Evolutionary conservation across 352 stramenopile genomes (phyloP).

Genomic region (Globisporangium paroecandrum): DNA sequence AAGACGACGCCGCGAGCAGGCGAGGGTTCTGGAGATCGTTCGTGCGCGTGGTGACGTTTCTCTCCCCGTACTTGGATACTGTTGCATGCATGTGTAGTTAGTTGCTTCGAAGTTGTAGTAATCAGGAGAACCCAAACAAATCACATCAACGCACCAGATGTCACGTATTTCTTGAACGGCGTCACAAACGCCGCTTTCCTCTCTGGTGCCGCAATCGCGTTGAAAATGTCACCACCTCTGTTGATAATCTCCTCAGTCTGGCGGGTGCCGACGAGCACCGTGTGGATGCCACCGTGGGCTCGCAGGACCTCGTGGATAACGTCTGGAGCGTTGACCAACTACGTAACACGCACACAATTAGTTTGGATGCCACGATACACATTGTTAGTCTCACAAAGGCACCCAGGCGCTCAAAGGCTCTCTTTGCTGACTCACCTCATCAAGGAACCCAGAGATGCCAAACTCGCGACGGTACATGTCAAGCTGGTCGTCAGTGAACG

Average conservation of each 20-base stretch:
- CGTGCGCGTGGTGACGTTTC: conserved; percentile 80
- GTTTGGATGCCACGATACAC: not conserved
- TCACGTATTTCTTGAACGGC: conserved; percentile 85
- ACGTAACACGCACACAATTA: not conserved
- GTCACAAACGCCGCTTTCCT: conserved; percentile 77
- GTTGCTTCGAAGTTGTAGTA: not conserved
- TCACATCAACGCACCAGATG: conserved; percentile 37
- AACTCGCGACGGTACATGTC: conserved; percentile 41
- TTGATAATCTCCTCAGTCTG: conserved; percentile 81
- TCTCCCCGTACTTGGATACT: conserved; percentile 84
- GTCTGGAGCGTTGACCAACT: conserved; percentile 70
- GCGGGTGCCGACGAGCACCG: conserved; percentile 69
- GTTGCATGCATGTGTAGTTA: not conserved
- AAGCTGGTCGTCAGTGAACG: conserved; percentile 63
- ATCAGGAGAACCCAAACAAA: not conserved
- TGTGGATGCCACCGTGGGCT: conserved; percentile 66
- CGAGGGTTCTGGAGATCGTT: conserved; percentile 74
- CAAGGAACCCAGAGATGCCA: conserved; percentile 72
- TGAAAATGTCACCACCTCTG: conserved; percentile 59
- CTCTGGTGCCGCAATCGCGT: conserved; percentile 42
- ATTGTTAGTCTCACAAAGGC: not conserved
- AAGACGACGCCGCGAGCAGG: conserved; percentile 63
- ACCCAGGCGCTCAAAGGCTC: not conserved
- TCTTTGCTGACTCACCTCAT: conserved; percentile 32
- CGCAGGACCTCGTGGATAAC: conserved; percentile 81